Conservation (phyloP, 1,139 yeast genomes). For the Diutina ranongensis region DNA sequence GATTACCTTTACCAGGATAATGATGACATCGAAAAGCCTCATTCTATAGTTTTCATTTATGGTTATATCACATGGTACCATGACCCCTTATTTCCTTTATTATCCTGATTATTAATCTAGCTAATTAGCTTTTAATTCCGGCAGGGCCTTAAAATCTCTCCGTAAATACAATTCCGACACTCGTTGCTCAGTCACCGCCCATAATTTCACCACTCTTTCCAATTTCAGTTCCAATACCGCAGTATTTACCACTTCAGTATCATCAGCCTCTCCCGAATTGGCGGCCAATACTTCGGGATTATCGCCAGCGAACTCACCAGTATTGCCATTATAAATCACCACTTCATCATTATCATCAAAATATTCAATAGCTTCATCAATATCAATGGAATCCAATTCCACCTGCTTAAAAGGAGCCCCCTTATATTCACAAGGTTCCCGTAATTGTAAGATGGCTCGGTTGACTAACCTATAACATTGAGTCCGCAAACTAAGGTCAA, state of each 20-base stretch:
- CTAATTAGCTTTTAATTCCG: neutral
- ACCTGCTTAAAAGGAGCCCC: neutral
- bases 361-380: neutral
- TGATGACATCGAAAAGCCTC: no score
- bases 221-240: slow-evolving; percentile 34
- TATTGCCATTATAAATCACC: slow-evolving; percentile 1
- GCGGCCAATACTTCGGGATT: neutral
- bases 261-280: slow-evolving; percentile 8
- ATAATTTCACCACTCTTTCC: slow-evolving; percentile 43
- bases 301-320: neutral
- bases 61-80: no score
- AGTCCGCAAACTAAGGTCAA: slow-evolving; percentile 42
- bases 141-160: neutral
- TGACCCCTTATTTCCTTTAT: neutral
- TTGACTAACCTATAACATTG: slow-evolving; percentile 53
- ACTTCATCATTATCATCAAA: neutral
- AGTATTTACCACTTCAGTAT: slow-evolving; percentile 9
- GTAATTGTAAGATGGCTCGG: slow-evolving; percentile 25
- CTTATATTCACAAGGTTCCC: neutral
- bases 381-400: neutral
- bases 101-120: neutral
- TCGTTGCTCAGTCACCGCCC: slow-evolving; percentile 51
- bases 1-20: no score
- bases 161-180: slow-evolving; percentile 25
- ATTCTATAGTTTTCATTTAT: no score